Conservation (phyloP, 306 rosid genomes). For the Myrica gale region DNA sequence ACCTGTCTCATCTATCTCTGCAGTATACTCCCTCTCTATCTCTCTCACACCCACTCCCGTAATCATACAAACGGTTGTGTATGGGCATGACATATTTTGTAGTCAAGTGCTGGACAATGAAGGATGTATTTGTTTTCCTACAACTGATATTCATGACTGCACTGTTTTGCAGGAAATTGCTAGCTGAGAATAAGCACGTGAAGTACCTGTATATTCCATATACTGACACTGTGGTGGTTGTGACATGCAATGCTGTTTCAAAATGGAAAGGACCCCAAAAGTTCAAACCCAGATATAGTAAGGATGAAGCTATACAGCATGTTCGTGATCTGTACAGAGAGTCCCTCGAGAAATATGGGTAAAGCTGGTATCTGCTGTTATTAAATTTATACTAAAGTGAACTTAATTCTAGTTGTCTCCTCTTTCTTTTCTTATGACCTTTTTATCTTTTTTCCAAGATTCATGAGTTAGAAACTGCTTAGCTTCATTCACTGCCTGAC, state of each 20-base stretch:
- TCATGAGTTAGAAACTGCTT: not conserved
- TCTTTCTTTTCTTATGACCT: not conserved
- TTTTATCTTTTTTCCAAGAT: not conserved
- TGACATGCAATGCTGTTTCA: slow-evolving; percentile 89
- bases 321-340: slow-evolving; percentile 72
- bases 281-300: slow-evolving; percentile 71
- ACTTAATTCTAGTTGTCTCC: not conserved
- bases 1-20: not conserved
- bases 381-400: slow-evolving; percentile 18
- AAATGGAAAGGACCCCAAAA: slow-evolving; percentile 90
- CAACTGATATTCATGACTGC: not conserved
- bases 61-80: not conserved
- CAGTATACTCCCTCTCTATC: not conserved
- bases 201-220: slow-evolving; percentile 86
- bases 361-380: slow-evolving; percentile 16
- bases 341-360: slow-evolving; percentile 70
- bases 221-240: slow-evolving; percentile 75
- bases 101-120: not conserved
- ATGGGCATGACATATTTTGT: not conserved
- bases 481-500: not conserved
- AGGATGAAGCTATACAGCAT: slow-evolving; percentile 78
- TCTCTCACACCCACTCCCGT: no score
- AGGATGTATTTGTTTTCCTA: not conserved
- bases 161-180: slow-evolving; percentile 50
- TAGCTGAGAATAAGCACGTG: slow-evolving; percentile 86